phyloP scores from a whole-genome alignment of 805 yeast genomes.

The Starmera dryadoides region DNA sequence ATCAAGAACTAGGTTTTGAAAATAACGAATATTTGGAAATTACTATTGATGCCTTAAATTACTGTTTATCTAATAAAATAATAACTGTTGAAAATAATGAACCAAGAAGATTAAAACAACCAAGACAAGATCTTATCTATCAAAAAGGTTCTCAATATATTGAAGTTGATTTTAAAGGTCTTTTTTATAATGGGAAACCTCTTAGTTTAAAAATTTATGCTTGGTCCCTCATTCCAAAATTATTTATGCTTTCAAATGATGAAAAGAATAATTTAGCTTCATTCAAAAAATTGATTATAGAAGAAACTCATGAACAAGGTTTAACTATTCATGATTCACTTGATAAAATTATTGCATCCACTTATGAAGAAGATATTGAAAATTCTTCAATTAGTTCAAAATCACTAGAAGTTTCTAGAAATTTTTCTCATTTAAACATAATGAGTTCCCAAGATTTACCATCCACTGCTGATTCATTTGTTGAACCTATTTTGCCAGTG shows the following conservation, averaged over 20 bases:
- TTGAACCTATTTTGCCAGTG: background rate
- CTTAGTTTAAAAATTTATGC: constrained; percentile 1
- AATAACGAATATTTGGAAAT: constrained; percentile 1
- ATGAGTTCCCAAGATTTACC: background rate
- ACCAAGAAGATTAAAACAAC: constrained; percentile 3
- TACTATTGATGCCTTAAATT: constrained; percentile 9
- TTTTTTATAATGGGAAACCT: constrained; percentile 2
- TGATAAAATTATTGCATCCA: background rate
- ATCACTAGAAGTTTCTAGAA: background rate
- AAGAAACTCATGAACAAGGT: background rate
- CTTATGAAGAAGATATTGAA: background rate
- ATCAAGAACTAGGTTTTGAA: constrained; percentile 11
- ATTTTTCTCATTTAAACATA: background rate
- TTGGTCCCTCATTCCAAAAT: constrained; percentile 12
- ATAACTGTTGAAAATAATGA: constrained; percentile 5
- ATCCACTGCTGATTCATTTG: background rate
- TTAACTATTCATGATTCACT: background rate
- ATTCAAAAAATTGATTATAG: background rate
- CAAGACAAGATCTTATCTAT: background rate
- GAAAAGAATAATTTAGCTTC: background rate
- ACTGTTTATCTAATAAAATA: constrained; percentile 4
- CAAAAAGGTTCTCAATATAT: constrained; percentile 14
- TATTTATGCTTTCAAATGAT: background rate
- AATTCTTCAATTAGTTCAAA: background rate
- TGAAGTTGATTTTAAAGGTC: constrained; percentile 16